phyloP scores from a whole-genome alignment of 116 monocot genomes.

The Iris pallida region DNA sequence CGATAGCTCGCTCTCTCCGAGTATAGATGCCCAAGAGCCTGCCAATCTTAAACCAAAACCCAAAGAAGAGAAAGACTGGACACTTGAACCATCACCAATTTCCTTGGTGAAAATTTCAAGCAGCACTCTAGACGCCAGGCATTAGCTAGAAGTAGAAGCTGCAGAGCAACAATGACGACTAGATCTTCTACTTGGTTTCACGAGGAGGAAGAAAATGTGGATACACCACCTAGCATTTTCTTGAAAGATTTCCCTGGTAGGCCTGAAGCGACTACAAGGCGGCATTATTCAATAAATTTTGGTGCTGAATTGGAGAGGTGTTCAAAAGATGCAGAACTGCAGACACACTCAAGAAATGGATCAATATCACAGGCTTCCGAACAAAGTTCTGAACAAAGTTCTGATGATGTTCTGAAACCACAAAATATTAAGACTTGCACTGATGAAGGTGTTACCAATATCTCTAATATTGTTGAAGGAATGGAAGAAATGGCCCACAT shows the following conservation, averaged over 20 bases:
- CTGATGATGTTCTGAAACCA: conserved; percentile 6
- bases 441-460: conserved; percentile 14
- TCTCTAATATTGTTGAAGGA: conserved; percentile 16
- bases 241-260: conserved; percentile 27
- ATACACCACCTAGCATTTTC: conserved; percentile 31
- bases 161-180: conserved; percentile 22
- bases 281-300: conserved; percentile 5
- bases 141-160: conserved; percentile 40
- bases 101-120: conserved; percentile 5
- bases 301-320: conserved; percentile 22
- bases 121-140: conserved; percentile 7
- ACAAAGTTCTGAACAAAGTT: conserved; percentile 15
- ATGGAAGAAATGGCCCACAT: conserved; percentile 36
- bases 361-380: conserved; percentile 1
- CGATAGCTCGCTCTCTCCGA: conserved; percentile 27
- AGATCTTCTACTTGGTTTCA: conserved; percentile 18
- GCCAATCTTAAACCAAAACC: conserved; percentile 8
- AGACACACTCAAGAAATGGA: conserved; percentile 20
- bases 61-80: conserved; percentile 12
- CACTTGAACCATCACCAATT: not conserved
- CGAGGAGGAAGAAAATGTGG: conserved; percentile 13
- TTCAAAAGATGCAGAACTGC: conserved; percentile 15
- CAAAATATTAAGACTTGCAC: conserved; percentile 6
- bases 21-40: conserved; percentile 8
- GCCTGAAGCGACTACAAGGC: conserved; percentile 18